Evolutionary conservation across 768 basidiomycete species (phyloP), one percentile per base, ranked within the genome.

Genomic region (Dendrothele bispora): DNA sequence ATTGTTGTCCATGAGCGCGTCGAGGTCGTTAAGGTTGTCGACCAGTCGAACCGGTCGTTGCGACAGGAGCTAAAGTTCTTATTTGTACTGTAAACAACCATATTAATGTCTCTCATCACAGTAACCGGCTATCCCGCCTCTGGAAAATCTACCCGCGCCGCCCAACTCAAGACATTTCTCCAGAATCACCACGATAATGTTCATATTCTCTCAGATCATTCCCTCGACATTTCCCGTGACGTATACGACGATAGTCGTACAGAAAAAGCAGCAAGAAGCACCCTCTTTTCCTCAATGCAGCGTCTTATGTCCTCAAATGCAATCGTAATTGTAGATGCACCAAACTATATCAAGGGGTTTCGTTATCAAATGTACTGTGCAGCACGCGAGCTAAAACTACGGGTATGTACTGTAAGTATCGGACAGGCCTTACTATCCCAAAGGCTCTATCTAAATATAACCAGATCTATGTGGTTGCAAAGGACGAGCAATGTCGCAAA

Each of bases 331-430:
- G 78, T 94, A 51, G 97, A 99, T 61, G 82, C 86, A 12, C 78
- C 89, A 55, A 98, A 98, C 61, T 98, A 99, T 67, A 98, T 98
- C 77, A 98, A 99, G 64, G 95, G 95, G 10, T 97, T 93, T 62
- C 84, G 97, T 25, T 99, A 99, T 66, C 97, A 99, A 65, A 84
- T 99, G 71, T 97, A 98, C 62, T 98, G 95, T 61, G 91, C 91
- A 1, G 95, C 94, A 4, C 73, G 93, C 43, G 97, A 99, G 61
- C 78, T 84, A 55, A 88, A 86, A 56, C 73, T 92, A 22, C 75
- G 95, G 27, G 82, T 88, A 4, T 92, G 89, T 65, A 98, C 97
- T 38, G 95, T 97, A 55, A 57, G 82, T 72, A 57, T 58, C 49
- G 14, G 27, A 22, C 21, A 29, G 20, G 43, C 37, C 24, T 35